Conservation (phyloP, 1,139 yeast species). For the Candida glucosophila region DNA sequence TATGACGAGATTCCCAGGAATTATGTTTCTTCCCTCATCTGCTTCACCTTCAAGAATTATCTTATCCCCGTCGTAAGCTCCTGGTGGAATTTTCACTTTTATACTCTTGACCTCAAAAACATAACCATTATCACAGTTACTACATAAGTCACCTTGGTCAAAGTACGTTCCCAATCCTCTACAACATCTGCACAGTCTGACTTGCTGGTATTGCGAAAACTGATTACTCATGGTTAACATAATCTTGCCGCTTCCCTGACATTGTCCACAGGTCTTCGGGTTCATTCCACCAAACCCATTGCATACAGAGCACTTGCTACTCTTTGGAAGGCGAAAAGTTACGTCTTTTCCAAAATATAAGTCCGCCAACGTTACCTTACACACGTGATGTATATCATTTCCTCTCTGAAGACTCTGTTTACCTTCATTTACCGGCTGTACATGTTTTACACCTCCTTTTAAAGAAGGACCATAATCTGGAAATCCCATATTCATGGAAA, state of each 20-base stretch:
- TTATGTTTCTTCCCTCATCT: slow-evolving; percentile 50
- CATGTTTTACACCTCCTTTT: slow-evolving; percentile 10
- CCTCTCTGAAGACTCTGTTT: slow-evolving; percentile 14
- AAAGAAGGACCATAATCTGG: background rate
- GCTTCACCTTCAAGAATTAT: slow-evolving; percentile 50
- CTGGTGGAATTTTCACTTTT: slow-evolving; percentile 43
- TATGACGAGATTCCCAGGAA: slow-evolving; percentile 63
- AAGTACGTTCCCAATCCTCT: slow-evolving; percentile 26
- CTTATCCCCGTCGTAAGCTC: slow-evolving; percentile 41
- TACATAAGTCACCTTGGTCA: slow-evolving; percentile 17
- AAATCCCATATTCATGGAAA: slow-evolving; percentile 4
- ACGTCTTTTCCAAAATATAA: slow-evolving; percentile 31
- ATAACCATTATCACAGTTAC: slow-evolving; percentile 26
- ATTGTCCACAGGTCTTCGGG: slow-evolving; percentile 23
- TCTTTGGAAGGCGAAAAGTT: slow-evolving; percentile 32
- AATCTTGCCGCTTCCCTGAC: slow-evolving; percentile 33
- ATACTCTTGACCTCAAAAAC: slow-evolving; percentile 40
- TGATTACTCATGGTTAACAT: slow-evolving; percentile 23
- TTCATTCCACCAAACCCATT: slow-evolving; percentile 31
- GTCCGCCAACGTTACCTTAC: slow-evolving; percentile 28
- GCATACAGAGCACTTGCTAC: slow-evolving; percentile 25
- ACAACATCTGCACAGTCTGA: slow-evolving; percentile 27
- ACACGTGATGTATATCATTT: slow-evolving; percentile 35
- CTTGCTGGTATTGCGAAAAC: slow-evolving; percentile 26
- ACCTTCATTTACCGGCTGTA: slow-evolving; percentile 11